Evolutionary conservation across 1,284 basidiomycete species (phyloP).

Genomic region (Stygiomarasmius scandens): DNA sequence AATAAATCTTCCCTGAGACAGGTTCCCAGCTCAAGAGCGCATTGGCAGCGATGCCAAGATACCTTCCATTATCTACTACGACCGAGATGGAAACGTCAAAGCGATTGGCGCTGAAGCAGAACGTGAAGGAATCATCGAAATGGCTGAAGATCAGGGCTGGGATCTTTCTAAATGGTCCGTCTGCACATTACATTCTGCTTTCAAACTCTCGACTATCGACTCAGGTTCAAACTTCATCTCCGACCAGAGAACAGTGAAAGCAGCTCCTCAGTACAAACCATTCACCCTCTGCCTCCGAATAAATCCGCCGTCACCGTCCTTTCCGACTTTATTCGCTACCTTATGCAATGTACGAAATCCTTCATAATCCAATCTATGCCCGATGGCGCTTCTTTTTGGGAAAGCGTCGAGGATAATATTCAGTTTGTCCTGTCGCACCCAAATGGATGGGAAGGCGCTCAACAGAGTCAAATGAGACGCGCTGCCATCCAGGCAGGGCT

Average conservation of each 20-base stretch:
- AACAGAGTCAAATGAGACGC: conserved; percentile 29
- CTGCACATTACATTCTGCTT: background rate
- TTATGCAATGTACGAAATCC: conserved; percentile 47
- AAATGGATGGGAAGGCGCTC: conserved; percentile 32
- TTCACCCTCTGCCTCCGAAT: conserved; percentile 5
- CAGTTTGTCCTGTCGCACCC: conserved; percentile 29
- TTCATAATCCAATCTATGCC: background rate
- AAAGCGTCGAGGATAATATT: conserved; percentile 19
- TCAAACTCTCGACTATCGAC: background rate
- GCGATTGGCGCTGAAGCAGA: conserved; percentile 44
- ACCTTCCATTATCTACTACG: too few relatives aligned
- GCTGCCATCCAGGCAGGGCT: too few relatives aligned
- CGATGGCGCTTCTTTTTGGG: conserved; percentile 16
- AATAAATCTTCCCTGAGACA: conserved; percentile 20
- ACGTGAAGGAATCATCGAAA: conserved; percentile 31
- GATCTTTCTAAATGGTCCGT: conserved; percentile 41
- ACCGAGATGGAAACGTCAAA: conserved; percentile 33
- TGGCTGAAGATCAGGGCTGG: conserved; percentile 38
- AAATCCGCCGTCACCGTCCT: conserved; percentile 7
- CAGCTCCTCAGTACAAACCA: conserved; percentile 15
- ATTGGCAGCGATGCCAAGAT: conserved; percentile 41
- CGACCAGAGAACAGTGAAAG: background rate
- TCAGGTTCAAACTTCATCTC: conserved; percentile 11
- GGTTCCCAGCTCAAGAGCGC: conserved; percentile 52
- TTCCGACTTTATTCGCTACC: conserved; percentile 29